These are phyloP conservation scores for Tylopilus sp. DNA, from an alignment of 1,284 basidiomycete genomes.

Conservation along the genomic window DNA sequence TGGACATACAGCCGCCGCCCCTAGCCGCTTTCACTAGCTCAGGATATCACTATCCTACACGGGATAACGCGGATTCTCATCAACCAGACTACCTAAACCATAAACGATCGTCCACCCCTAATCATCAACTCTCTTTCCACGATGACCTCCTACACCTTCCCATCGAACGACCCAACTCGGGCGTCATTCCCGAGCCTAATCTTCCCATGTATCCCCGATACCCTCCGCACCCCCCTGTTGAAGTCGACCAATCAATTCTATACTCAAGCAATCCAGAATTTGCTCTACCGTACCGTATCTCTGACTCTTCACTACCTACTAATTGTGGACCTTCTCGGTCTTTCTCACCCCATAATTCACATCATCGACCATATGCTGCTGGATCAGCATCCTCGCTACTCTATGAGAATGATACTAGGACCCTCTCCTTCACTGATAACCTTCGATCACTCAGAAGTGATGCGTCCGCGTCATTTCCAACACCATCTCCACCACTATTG, in stretches of 20 bases:
- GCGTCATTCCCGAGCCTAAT: slow-evolving; percentile 9
- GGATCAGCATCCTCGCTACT: slow-evolving; percentile 16
- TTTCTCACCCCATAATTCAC: slow-evolving; percentile 10
- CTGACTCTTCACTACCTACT: slow-evolving; percentile 12
- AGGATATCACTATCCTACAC: slow-evolving; percentile 18
- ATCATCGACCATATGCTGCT: slow-evolving; percentile 24
- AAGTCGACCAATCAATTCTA: slow-evolving; percentile 14
- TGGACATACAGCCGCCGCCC: slow-evolving; percentile 43
- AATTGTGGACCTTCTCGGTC: slow-evolving; percentile 7
- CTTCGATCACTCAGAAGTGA: slow-evolving; percentile 8
- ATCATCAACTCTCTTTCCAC: slow-evolving; percentile 9
- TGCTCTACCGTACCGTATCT: slow-evolving; percentile 8
- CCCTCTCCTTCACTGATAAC: slow-evolving; percentile 10
- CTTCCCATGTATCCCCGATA: slow-evolving; percentile 20
- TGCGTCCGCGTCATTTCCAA: slow-evolving; percentile 13
- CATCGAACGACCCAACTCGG: slow-evolving; percentile 9
- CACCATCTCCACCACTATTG: slow-evolving; percentile 34
- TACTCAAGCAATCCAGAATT: slow-evolving; percentile 19
- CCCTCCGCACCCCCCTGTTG: slow-evolving; percentile 4
- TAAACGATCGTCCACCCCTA: slow-evolving; percentile 16
- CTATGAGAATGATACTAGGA: slow-evolving; percentile 10
- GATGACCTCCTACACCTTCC: slow-evolving; percentile 15
- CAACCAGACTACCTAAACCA: slow-evolving; percentile 11
- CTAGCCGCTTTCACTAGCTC: slow-evolving; percentile 23
- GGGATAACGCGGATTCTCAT: slow-evolving; percentile 7